Evolutionary conservation across 225 moss, liverwort and hornwort genomes (phyloP), one percentile per base, ranked within the genome.

Genomic region (Straminergon stramineum): DNA sequence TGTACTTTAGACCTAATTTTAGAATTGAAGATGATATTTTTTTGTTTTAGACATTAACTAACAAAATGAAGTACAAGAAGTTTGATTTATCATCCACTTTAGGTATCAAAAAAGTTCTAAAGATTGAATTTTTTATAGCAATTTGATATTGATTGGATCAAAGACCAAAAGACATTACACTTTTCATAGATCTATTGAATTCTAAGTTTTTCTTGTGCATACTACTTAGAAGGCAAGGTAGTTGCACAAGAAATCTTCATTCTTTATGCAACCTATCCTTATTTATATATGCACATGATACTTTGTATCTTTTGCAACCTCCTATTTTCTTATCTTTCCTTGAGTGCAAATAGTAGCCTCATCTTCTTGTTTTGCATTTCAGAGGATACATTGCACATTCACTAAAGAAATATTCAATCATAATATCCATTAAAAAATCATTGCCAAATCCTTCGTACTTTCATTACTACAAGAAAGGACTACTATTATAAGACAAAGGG

Each of bases 171-270:
- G 4, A 9, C 53, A 22, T 53, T 77, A 9, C 5, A 21, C 34
- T 35, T 53, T 35, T 22, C 1, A 53, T 55, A 22, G 9, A 9
- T 23, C 1, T 35, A 35, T 23, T 53, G 14, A 53, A 34, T 34
- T 34, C 0, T 3, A 53, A 53, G 4, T 24, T 2, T 0, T 21
- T 77, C 7, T 77, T 8, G 8, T 34, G 0, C 3, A 77, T 7
- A 76, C 20, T 32, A 20, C 0, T 0, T 0, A 75, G 11, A 30
- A 3, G 30, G 2, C 6, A 48, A 51, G 7, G 19, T 51, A 31
- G 75, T 51, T 51, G 74, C 30, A 75, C 6, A 75, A 75, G 10
- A 74, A 43, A 9, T 73, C 9, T 73, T 70, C 16, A 0, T 43
- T 43, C 3, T 73, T 4, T 27, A 43, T 27, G 3, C 5, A 41